Percentiles rank a stretch among this genome's conserved stretches.
phyloP scores from a whole-genome alignment of 306 rosid genomes.

The Rosa rugosa region DNA sequence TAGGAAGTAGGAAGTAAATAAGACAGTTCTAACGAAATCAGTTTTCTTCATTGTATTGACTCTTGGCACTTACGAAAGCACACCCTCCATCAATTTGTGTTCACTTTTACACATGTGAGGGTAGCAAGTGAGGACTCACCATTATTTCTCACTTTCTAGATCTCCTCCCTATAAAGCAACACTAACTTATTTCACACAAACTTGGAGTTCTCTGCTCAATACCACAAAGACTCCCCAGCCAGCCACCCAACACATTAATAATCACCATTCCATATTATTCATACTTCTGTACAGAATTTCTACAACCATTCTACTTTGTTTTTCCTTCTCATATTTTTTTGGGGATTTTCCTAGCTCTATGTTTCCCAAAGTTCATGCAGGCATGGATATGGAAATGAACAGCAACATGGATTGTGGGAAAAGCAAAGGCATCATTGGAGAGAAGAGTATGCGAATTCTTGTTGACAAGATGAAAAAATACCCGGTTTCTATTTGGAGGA shows the following conservation, averaged over 20 bases:
- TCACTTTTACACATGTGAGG: slow-evolving; percentile 63
- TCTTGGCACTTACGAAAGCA: slow-evolving; percentile 30
- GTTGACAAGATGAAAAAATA: slow-evolving; percentile 41
- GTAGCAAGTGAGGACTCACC: slow-evolving; percentile 36
- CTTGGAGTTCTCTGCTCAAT: slow-evolving; percentile 30
- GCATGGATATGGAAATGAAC: slow-evolving; percentile 49
- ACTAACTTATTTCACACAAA: slow-evolving; percentile 22
- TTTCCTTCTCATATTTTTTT: neutral
- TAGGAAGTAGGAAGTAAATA: slow-evolving; percentile 1
- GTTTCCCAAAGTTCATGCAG: slow-evolving; percentile 58
- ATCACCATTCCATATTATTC: neutral
- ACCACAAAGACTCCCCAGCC: slow-evolving; percentile 17
- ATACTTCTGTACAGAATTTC: neutral
- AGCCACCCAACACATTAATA: neutral
- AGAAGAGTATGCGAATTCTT: slow-evolving; percentile 34
- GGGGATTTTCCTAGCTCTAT: slow-evolving; percentile 23
- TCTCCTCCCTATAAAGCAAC: slow-evolving; percentile 37
- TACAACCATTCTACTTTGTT: neutral
- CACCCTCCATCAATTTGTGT: slow-evolving; percentile 20
- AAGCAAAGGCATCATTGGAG: slow-evolving; percentile 34
- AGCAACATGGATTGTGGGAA: slow-evolving; percentile 32
- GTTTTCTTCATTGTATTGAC: slow-evolving; percentile 31
- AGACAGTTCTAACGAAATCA: slow-evolving; percentile 1
- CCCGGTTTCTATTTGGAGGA: slow-evolving; percentile 49
- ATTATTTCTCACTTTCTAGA: slow-evolving; percentile 20